phyloP scores from a whole-genome alignment of 352 stramenopile genomes.

The Phytophthora litchii region DNA sequence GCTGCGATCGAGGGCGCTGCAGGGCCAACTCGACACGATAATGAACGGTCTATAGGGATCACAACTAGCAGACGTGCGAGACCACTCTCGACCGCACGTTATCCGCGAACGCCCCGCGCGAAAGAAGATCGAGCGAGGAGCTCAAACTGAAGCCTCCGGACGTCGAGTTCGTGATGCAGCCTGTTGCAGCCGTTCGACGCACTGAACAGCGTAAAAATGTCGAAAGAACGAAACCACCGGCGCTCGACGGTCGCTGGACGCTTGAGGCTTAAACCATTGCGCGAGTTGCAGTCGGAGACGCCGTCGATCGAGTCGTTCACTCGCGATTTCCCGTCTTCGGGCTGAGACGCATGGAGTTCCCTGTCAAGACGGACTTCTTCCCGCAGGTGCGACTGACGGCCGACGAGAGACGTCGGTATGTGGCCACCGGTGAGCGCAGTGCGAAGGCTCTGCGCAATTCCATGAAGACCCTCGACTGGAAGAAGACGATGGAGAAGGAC shows the following conservation, averaged over 20 bases:
- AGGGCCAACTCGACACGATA: not conserved
- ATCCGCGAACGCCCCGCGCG: conserved; percentile 4
- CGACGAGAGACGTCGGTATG: conserved; percentile 56
- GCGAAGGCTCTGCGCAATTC: conserved; percentile 47
- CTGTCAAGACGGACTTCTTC: conserved; percentile 76
- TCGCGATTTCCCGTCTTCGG: not conserved
- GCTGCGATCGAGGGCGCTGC: too few relatives aligned
- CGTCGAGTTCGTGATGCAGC: too few relatives aligned
- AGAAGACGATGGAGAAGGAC: conserved; percentile 56
- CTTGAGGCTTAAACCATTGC: conserved; percentile 18
- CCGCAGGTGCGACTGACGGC: conserved; percentile 53
- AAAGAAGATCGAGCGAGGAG: conserved; percentile 33
- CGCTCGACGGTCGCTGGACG: conserved; percentile 5
- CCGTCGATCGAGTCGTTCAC: not conserved
- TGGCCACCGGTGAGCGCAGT: conserved; percentile 45
- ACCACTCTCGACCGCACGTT: conserved; percentile 20
- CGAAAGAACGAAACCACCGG: conserved; percentile 36
- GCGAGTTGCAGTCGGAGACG: conserved; percentile 29
- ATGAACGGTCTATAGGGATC: conserved; percentile 3
- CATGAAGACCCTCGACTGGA: conserved; percentile 64
- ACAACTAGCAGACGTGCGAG: conserved; percentile 2
- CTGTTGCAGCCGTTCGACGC: conserved; percentile 17
- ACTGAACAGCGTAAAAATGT: conserved; percentile 32
- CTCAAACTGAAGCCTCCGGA: conserved; percentile 11
- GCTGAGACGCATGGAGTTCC: conserved; percentile 61